Evolutionary conservation across 768 basidiomycete genomes (phyloP), one percentile per base, ranked within the genome.

Genomic region (Tricholoma matsutake): DNA sequence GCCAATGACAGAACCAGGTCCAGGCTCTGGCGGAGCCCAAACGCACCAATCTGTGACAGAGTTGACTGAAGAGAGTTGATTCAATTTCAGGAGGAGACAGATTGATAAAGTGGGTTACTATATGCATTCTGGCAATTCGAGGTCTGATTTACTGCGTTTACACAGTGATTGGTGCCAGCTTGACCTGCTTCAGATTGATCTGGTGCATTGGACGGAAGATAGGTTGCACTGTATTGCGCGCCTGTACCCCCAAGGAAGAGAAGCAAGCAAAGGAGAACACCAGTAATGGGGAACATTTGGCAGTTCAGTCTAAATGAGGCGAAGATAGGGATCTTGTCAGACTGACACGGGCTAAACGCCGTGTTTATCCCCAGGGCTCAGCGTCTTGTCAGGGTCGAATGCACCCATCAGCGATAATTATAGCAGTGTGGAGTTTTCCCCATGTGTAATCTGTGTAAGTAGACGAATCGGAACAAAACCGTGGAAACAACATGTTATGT

Each of bases 121-220:
- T 20, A 45, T 20, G 80, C 82, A 63, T 86, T 86, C 67, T 92
- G 91, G 73, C 91, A 93, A 59, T 73, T 71, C 3, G 86, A 87
- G 4, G 73, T 77, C 71, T 85, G 86, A 69, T 77, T 83, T 54
- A 76, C 90, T 87, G 13, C 85, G n/a, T n/a, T 45, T 45, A n/a
- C 43, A 45, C 43, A 45, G 7, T 45, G n/a, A 14, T 45, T 45
- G 6, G 43, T 86, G 14, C 86, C 87, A 7, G 78, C 60, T 71
- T 88, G 89, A 28, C 86, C 88, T 45, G 79, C 67, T 68, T 89
- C 81, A 13, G 81, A 76, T 14, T 78, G 74, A 47, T 74, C 67
- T 11, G 43, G 41, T 41, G 84, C 73, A 60, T 80, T 81, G 14
- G 78, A 77, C 52, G 75, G 63, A 16, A 41, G 41, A 8, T 80